Evolutionary conservation across 2,329 filamentous ascomycete genomes (phyloP).

Genomic region (Apiospora pterosperma): DNA sequence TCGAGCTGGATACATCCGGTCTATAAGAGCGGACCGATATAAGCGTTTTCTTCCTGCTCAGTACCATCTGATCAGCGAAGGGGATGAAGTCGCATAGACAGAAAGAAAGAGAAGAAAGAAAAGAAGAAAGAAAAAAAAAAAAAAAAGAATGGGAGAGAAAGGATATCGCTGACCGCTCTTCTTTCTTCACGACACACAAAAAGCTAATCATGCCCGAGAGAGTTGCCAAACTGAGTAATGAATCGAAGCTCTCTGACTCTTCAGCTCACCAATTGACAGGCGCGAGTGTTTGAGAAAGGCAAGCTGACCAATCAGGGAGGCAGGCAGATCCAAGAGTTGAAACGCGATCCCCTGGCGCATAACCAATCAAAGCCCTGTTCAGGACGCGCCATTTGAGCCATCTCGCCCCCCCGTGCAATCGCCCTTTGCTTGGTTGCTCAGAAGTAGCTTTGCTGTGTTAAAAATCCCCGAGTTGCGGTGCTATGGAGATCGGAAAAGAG

Average conservation of each 20-base stretch:
- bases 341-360: not conserved
- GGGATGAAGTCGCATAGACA: too few species aligned
- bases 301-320: not conserved
- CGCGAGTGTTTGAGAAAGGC: conserved; percentile 4
- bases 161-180: not conserved
- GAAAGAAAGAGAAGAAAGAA: not conserved
- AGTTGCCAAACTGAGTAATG: not conserved
- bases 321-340: not conserved
- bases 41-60: not conserved
- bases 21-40: not conserved
- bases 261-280: conserved; percentile 2
- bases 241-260: not conserved
- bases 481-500: not conserved
- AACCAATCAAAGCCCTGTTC: not conserved
- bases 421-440: not conserved
- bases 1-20: not conserved
- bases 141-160: not conserved
- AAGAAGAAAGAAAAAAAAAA: not conserved
- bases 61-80: not conserved
- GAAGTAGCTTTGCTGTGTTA: too few species aligned
- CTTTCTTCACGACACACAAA: not conserved
- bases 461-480: not conserved
- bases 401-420: not conserved
- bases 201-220: not conserved
- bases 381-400: not conserved